Base-by-base conservation (phyloP, 1,284 basidiomycete genomes). In the Farysia itapuensis region DNA sequence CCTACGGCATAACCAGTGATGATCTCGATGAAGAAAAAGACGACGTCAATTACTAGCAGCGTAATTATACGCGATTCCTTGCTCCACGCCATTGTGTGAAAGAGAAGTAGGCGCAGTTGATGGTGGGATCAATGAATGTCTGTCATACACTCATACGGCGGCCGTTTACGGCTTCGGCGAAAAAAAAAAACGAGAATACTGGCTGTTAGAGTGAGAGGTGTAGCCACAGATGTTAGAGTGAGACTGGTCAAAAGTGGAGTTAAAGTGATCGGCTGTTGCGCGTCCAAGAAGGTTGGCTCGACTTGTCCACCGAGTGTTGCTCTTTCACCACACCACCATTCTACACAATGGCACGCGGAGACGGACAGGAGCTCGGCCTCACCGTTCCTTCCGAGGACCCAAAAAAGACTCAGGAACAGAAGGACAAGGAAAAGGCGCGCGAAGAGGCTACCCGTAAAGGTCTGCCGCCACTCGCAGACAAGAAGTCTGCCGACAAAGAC, bases 21-120 rank as follows among this genome's bases (percentile, higher is more conserved):
- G 74, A 95, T 83, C 78, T 97, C 95, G 45, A 96, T 81, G 70
- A 97, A 84, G 80, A 98, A 94, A 81, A 98, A 98, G 40, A 86
- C 36, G 6, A 89, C 77, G 78, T 97, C 93, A 48, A 98, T 90
- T 45, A 83, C 81, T 34, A 96, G 82, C 35, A 95, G 82, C 56
- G 89, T 81, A 33, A 84, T 85, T 42, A 76, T 70, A 29, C 67
- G 45, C 15, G 70, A 46, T 40, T 75, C 67, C 31, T 73, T 73
- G 38, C 53, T 16, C 6, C 19, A 35, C 12, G 22, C 34, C 34
- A 35, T 35, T 32, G 8, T 32, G 30, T n/a, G n/a, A n/a, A n/a
- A n/a, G n/a, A n/a, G n/a, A n/a, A n/a, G n/a, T n/a, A n/a, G n/a
- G n/a, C n/a, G n/a, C n/a, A n/a, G n/a, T n/a, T n/a, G n/a, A n/a